Percentiles rank a stretch among this genome's conserved stretches.
These are phyloP conservation scores for Ensete ventricosum DNA, from an alignment of 176 grass and related monocot genomes.

Conservation along the genomic window DNA sequence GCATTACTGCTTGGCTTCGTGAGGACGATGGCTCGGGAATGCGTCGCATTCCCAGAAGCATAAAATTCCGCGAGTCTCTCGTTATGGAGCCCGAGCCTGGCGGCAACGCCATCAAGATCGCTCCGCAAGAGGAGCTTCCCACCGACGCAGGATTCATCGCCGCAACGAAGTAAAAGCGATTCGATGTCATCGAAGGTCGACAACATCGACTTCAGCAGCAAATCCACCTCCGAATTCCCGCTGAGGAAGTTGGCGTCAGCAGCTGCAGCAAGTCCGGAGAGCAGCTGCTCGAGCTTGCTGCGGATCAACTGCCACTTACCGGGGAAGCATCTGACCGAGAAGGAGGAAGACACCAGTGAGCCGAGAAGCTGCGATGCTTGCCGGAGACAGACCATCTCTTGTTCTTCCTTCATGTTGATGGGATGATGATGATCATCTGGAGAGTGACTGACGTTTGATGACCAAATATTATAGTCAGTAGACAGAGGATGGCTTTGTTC, in stretches of 20 bases:
- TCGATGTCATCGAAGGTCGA: background rate
- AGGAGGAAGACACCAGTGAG: conserved; percentile 1
- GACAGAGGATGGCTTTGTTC: background rate
- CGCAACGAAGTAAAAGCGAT: background rate
- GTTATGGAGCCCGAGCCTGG: background rate
- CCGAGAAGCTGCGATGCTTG: background rate
- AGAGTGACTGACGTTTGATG: background rate
- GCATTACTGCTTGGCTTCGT: conserved; percentile 39
- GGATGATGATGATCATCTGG: background rate
- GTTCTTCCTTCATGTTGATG: conserved; percentile 8
- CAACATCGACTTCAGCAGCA: background rate
- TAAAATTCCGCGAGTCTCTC: background rate
- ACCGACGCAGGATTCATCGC: background rate
- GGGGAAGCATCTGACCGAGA: background rate
- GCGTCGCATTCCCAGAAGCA: background rate
- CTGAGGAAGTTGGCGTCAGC: background rate
- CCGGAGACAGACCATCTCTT: background rate
- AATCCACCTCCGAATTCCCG: background rate
- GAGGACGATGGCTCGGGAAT: conserved; percentile 42
- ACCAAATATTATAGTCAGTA: background rate
- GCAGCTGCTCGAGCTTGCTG: conserved; percentile 7
- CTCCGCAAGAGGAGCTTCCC: conserved; percentile 10
- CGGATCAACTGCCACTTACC: conserved; percentile 13
- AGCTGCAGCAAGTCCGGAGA: background rate
- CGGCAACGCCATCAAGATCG: background rate